phyloP scores from a whole-genome alignment of 1,284 basidiomycete genomes.

The Exobasidium cylindrosporum region DNA sequence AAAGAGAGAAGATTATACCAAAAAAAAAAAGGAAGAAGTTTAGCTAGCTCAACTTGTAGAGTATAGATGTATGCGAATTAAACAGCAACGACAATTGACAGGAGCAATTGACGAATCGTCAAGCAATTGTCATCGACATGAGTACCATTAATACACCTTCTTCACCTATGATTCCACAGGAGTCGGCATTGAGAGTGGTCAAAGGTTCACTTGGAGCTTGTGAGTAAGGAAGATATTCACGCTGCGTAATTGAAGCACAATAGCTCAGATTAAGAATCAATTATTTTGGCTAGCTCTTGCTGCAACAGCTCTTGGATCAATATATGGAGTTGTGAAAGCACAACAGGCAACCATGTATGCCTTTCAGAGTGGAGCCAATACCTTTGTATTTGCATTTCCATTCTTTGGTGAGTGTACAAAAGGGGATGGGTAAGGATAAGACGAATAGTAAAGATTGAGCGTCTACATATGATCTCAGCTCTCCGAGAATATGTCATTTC shows the following conservation, averaged over 20 bases:
- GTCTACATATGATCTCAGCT: too few species aligned
- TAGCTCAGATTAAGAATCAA: neutral
- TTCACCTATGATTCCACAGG: neutral
- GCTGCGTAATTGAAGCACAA: neutral
- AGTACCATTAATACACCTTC: neutral
- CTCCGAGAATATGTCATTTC: constrained; percentile 4
- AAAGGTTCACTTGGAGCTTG: constrained; percentile 9
- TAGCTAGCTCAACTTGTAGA: too few species aligned
- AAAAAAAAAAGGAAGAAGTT: too few species aligned
- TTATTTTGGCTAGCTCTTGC: neutral
- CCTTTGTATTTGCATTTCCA: constrained; percentile 9
- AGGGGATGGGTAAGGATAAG: neutral
- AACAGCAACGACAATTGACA: too few species aligned
- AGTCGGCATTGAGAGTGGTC: constrained; percentile 4
- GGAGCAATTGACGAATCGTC: too few species aligned
- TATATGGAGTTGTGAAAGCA: constrained; percentile 8
- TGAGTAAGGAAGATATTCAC: constrained; percentile 1
- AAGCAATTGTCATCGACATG: too few species aligned
- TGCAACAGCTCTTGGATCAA: neutral
- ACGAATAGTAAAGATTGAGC: too few species aligned
- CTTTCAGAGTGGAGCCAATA: neutral
- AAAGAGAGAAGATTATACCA: too few species aligned
- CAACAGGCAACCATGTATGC: constrained; percentile 7
- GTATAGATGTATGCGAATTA: too few species aligned
- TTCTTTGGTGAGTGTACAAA: constrained; percentile 8